Conservation (phyloP, 2,329 filamentous ascomycete genomes). For the Xylaria digitata region DNA sequence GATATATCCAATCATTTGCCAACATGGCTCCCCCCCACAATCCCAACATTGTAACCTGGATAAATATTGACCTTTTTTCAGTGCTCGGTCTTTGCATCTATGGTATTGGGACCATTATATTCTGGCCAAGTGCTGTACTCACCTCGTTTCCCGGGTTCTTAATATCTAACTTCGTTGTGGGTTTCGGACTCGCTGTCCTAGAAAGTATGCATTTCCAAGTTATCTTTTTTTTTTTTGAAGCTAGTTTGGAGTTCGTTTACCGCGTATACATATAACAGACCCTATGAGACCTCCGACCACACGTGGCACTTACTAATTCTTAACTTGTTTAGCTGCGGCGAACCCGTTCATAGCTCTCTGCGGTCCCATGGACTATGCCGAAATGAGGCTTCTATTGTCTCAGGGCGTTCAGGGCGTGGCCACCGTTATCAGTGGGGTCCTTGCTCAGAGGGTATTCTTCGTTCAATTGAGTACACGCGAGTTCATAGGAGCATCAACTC, state of each 20-base stretch:
- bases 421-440: constrained; percentile 75
- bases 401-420: constrained; percentile 83
- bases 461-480: constrained; percentile 60
- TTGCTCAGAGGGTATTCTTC: constrained; percentile 82
- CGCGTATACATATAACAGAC: background rate
- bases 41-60: background rate
- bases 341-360: constrained; percentile 80
- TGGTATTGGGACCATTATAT: constrained; percentile 81
- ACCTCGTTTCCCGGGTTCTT: constrained; percentile 82
- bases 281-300: no score
- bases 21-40: background rate
- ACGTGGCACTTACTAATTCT: constrained; percentile 19
- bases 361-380: constrained; percentile 77
- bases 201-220: constrained; percentile 61
- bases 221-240: background rate
- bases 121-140: constrained; percentile 83
- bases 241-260: background rate
- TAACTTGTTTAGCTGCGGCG: constrained; percentile 64
- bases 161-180: constrained; percentile 78
- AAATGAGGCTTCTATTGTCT: constrained; percentile 79
- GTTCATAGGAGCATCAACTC: constrained; percentile 55
- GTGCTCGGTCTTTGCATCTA: constrained; percentile 79
- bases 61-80: constrained; percentile 29
- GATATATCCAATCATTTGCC: background rate
- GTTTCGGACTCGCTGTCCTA: constrained; percentile 79